Evolutionary conservation across 148 eudicot genomes (phyloP).

Genomic region (Fagopyrum esculentum): DNA sequence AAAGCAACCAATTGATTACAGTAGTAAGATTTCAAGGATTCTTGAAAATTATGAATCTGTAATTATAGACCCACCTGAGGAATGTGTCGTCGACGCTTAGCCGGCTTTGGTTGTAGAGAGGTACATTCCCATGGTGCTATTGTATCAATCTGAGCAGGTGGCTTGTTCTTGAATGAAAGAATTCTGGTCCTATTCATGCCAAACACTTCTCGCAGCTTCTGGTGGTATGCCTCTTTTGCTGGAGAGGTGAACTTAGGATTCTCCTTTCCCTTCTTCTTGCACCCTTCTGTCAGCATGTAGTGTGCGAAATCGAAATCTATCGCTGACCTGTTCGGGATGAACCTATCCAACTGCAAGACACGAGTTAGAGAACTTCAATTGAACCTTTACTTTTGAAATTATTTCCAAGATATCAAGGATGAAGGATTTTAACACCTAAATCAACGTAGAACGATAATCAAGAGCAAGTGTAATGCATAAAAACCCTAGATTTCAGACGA

Average conservation of each 20-base stretch:
- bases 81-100: constrained; percentile 68
- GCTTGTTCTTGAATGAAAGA: constrained; percentile 91
- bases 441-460: background rate
- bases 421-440: background rate
- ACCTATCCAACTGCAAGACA: constrained; percentile 71
- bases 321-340: constrained; percentile 89
- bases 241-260: constrained; percentile 72
- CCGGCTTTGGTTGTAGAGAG: constrained; percentile 53
- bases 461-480: background rate
- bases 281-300: constrained; percentile 78
- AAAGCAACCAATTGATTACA: too few species aligned
- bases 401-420: background rate
- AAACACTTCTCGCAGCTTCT: constrained; percentile 73
- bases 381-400: background rate
- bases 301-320: constrained; percentile 96
- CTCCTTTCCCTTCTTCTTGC: constrained; percentile 66
- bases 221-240: constrained; percentile 78
- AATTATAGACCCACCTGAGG: constrained; percentile 54
- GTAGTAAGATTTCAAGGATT: too few species aligned
- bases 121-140: constrained; percentile 35
- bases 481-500: background rate
- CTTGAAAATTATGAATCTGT: background rate
- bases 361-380: background rate
- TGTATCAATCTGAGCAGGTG: constrained; percentile 60
- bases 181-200: constrained; percentile 87